phyloP scores from a whole-genome alignment of 129 eudicot genomes.

The Arctium minus region DNA sequence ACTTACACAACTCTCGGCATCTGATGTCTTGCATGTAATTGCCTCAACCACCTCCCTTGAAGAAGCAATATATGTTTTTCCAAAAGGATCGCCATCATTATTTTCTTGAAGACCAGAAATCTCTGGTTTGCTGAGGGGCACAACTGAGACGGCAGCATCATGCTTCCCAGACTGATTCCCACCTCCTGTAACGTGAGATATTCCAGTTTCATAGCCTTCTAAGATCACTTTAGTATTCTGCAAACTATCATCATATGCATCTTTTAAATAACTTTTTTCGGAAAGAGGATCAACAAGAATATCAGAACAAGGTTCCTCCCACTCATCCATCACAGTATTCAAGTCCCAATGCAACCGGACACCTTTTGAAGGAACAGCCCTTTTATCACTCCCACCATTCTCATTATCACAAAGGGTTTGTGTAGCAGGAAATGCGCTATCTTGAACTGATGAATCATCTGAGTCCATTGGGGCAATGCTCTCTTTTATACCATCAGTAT shows the following conservation, averaged over 20 bases:
- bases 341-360: slow-evolving; percentile 67
- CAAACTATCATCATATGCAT: neutral
- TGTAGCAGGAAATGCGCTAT: slow-evolving; percentile 18
- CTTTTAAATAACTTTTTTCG: slow-evolving; percentile 8
- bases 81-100: slow-evolving; percentile 8
- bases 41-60: neutral
- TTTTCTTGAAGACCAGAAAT: slow-evolving; percentile 1
- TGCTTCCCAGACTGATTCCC: neutral
- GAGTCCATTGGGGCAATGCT: slow-evolving; percentile 18
- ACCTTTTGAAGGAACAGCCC: slow-evolving; percentile 25
- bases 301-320: slow-evolving; percentile 59
- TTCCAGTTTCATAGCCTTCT: slow-evolving; percentile 6
- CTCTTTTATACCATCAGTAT: slow-evolving; percentile 20
- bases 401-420: slow-evolving; percentile 18
- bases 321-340: slow-evolving; percentile 61
- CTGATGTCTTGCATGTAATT: neutral
- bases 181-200: neutral
- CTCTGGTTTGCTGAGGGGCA: neutral
- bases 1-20: slow-evolving; percentile 16
- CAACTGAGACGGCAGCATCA: neutral
- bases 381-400: slow-evolving; percentile 18
- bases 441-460: slow-evolving; percentile 24
- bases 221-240: neutral
- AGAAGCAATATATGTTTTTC: neutral
- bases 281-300: slow-evolving; percentile 11